These are phyloP conservation scores for Metarhizium sp. DNA, from an alignment of 2,329 filamentous ascomycete species.

Conservation along the genomic window DNA sequence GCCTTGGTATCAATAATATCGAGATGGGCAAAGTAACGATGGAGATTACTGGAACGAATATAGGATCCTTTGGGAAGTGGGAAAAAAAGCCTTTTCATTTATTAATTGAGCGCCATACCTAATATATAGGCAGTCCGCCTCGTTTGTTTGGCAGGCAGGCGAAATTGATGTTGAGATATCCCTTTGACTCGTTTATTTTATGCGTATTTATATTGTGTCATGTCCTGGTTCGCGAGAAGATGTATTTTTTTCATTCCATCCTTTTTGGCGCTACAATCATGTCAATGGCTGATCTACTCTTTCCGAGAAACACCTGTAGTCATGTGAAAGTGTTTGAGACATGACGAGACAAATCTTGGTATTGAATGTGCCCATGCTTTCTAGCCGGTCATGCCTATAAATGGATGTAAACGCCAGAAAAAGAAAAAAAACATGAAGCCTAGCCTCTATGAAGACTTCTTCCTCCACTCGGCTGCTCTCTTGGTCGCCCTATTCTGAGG, in stretches of 20 bases:
- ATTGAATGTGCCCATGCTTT: neutral
- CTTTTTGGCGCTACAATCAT: too few species aligned
- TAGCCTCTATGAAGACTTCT: conserved; percentile 18
- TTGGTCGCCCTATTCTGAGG: conserved; percentile 28
- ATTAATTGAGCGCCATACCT: neutral
- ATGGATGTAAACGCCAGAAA: neutral
- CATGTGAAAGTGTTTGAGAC: too few species aligned
- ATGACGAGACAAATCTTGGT: too few species aligned
- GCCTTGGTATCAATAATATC: neutral
- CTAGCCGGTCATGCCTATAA: neutral
- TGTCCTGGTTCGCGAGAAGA: neutral
- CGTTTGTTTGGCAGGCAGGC: conserved; percentile 16
- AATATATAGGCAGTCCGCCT: neutral
- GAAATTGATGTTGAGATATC: conserved; percentile 22
- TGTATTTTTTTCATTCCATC: too few species aligned
- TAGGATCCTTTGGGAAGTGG: neutral
- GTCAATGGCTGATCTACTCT: too few species aligned
- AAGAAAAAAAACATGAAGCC: neutral
- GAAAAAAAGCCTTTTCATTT: neutral
- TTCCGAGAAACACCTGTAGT: too few species aligned
- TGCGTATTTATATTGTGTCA: neutral
- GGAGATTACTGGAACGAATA: neutral
- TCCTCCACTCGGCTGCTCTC: conserved; percentile 36
- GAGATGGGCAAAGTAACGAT: neutral
- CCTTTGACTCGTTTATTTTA: conserved; percentile 5